These are phyloP conservation scores for Dovyalis caffra DNA, from an alignment of 345 rosid species.

Conservation along the genomic window DNA sequence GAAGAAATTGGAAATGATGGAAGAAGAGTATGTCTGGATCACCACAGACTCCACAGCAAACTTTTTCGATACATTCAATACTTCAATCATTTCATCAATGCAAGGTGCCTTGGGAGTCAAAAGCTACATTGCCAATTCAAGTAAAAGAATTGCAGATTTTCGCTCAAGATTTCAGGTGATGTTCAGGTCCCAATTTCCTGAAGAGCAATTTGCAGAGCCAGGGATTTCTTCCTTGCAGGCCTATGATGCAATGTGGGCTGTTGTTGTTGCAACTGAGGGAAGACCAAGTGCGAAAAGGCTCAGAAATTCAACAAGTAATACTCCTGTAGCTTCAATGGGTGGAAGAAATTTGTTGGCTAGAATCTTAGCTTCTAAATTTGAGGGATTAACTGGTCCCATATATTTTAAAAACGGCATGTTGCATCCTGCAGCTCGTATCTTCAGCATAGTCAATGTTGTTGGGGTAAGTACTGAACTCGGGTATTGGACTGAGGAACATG, in stretches of 20 bases:
- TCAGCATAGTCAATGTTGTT: constrained; percentile 18
- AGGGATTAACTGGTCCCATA: constrained; percentile 26
- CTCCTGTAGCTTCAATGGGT: not conserved
- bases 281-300: too few species aligned
- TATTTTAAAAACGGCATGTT: not conserved
- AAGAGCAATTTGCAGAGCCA: constrained; percentile 10
- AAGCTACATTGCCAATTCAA: constrained; percentile 7
- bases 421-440: not conserved
- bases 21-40: constrained; percentile 31
- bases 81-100: constrained; percentile 20
- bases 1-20: constrained; percentile 24
- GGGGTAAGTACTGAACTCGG: constrained; percentile 23
- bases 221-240: constrained; percentile 21
- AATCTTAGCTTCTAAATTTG: constrained; percentile 2
- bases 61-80: constrained; percentile 12
- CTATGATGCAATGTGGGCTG: constrained; percentile 23
- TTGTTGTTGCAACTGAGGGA: constrained; percentile 7
- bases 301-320: too few species aligned
- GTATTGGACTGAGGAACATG: constrained; percentile 24
- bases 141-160: constrained; percentile 8
- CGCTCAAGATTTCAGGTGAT: not conserved
- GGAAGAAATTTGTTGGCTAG: not conserved
- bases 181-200: not conserved
- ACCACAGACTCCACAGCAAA: constrained; percentile 12
- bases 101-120: constrained; percentile 29